Evolutionary conservation across 148 eudicot genomes (phyloP).

Genomic region (Vaccinium macrocarpon): DNA sequence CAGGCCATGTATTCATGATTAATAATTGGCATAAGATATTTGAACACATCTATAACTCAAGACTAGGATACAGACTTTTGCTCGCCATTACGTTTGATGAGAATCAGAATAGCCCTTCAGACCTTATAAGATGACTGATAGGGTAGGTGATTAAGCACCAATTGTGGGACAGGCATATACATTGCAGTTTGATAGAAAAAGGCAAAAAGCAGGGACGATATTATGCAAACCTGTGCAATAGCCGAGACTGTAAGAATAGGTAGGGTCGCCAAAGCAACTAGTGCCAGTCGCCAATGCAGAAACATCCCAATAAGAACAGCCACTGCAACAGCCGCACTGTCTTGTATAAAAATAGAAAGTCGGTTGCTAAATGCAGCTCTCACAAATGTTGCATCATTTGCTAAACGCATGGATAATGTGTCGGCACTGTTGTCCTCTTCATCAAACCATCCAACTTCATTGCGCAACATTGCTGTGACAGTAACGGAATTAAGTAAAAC

Average conservation of each 20-base stretch:
- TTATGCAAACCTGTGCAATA: slow-evolving; percentile 77
- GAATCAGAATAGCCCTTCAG: background rate
- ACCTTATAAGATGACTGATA: background rate
- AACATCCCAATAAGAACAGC: slow-evolving; percentile 88
- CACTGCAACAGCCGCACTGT: slow-evolving; percentile 86
- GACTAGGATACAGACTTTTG: background rate
- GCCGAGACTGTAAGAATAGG: slow-evolving; percentile 88
- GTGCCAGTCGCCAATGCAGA: slow-evolving; percentile 85
- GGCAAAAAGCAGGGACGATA: background rate
- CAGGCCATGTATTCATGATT: background rate
- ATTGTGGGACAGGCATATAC: background rate
- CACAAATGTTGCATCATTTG: slow-evolving; percentile 98
- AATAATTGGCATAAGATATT: slow-evolving; percentile 2
- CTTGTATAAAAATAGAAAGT: slow-evolving; percentile 92
- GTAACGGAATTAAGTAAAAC: background rate
- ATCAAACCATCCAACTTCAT: slow-evolving; percentile 99
- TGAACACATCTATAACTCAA: background rate
- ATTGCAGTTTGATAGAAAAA: background rate
- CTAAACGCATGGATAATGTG: slow-evolving; percentile 94
- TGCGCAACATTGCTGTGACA: slow-evolving; percentile 84
- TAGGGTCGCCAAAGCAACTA: slow-evolving; percentile 86
- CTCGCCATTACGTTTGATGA: background rate
- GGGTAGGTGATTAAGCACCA: background rate
- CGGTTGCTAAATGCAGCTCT: slow-evolving; percentile 99
- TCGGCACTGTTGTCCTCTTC: slow-evolving; percentile 97